Conservation (phyloP, 768 basidiomycete species). For the Gelatoporia subvermispora region DNA sequence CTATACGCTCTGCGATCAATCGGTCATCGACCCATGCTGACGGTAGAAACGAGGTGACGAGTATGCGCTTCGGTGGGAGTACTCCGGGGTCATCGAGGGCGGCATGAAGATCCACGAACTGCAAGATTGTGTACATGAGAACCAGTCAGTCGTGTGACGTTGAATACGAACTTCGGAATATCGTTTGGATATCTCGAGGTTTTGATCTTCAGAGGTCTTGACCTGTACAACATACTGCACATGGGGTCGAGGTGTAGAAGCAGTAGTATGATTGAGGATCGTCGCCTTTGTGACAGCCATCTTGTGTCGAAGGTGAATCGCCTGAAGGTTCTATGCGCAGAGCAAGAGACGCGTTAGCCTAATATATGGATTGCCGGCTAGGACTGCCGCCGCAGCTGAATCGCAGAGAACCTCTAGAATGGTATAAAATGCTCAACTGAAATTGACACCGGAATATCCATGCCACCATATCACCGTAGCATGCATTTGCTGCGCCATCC, state of each 20-base stretch:
- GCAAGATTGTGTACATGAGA: not conserved
- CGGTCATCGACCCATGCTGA: conserved; percentile 50
- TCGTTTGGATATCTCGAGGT: conserved; percentile 27
- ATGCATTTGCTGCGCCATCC: too few relatives aligned
- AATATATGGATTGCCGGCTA: too few relatives aligned
- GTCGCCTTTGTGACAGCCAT: conserved; percentile 20
- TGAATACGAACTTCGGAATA: conserved; percentile 40
- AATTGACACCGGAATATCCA: too few relatives aligned
- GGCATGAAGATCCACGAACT: conserved; percentile 39
- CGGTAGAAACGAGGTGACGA: conserved; percentile 44
- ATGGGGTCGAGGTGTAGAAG: conserved; percentile 41
- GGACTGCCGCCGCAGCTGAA: too few relatives aligned
- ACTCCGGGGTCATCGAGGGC: conserved; percentile 33
- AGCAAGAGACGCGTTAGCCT: too few relatives aligned
- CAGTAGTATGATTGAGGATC: conserved; percentile 41
- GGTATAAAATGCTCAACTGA: too few relatives aligned
- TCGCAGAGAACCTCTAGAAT: too few relatives aligned
- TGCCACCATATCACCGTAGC: too few relatives aligned
- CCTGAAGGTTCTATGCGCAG: too few relatives aligned
- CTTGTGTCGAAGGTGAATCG: too few relatives aligned
- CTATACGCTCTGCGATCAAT: conserved; percentile 48
- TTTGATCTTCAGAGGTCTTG: conserved; percentile 28
- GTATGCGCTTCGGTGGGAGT: conserved; percentile 48
- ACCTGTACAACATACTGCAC: conserved; percentile 41
- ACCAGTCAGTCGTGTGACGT: not conserved